Conservation (phyloP, 73 alveolate genomes). For the Urostyla sp. region DNA sequence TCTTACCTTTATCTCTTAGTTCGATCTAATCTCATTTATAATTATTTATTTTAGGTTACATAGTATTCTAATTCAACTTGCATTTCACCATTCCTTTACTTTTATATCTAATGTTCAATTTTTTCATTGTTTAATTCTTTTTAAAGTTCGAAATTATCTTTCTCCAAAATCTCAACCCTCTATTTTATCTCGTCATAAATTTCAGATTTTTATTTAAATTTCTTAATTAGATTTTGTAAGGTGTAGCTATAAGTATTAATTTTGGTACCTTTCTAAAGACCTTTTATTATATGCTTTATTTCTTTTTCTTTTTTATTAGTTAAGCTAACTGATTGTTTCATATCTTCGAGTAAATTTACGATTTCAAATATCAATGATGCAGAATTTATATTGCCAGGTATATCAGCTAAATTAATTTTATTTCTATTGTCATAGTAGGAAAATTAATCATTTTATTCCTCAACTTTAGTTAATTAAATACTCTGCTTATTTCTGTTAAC, state of each 20-base stretch:
- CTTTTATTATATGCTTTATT: constrained; percentile 7
- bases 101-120: constrained; percentile 12
- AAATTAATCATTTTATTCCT: constrained; percentile 19
- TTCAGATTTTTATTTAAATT: neutral
- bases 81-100: neutral
- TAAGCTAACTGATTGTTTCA: neutral
- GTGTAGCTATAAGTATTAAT: constrained; percentile 17
- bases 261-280: constrained; percentile 4
- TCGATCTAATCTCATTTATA: neutral
- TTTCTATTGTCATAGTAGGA: no score
- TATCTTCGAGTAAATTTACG: neutral
- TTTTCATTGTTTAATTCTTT: neutral
- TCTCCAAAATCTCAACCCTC: neutral
- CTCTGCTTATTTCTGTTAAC: neutral
- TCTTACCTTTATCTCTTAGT: constrained; percentile 19
- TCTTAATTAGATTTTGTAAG: neutral
- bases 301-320: constrained; percentile 7
- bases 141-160: constrained; percentile 12
- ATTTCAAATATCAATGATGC: constrained; percentile 3
- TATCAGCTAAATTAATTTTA: constrained; percentile 10
- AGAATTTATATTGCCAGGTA: constrained; percentile 14
- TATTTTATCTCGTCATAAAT: constrained; percentile 21
- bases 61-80: neutral
- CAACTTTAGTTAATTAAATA: neutral
- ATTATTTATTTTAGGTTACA: neutral